Base-by-base conservation (phyloP, 768 basidiomycete genomes). In the Clathrus columnatus region DNA sequence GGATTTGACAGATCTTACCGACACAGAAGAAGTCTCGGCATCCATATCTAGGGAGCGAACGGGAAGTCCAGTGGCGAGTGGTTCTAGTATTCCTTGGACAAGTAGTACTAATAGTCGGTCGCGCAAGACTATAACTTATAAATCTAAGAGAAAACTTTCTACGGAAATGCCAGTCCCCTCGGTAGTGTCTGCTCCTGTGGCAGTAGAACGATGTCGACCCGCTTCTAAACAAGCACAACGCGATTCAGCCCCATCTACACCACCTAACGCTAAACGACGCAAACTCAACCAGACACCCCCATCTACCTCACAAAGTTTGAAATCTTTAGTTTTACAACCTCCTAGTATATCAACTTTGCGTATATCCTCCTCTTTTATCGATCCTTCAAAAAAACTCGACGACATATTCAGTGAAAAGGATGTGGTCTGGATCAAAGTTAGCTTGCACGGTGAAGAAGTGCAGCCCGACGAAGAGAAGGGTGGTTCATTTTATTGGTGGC, bases 401-500 rank as follows among this genome's bases (percentile, higher is more conserved):
- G 29, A 48, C 29, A 47, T 46, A 24, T 55, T 47, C 27, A 32
- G 20, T n/a, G 54, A 47, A 27, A 76, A 72, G 30, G 63, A 67
- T 56, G 69, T 72, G 30, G 76, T 81, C 3, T 83, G 81, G 80
- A 73, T 83, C 7, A 69, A 78, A 0, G 64, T 84, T 51, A 71
- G 80, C 50, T 67, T 69, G 17, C 63, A 60, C 5, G 73, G 72
- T 16, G 57, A 63, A 10, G 63, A 75, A 16, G 69, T 66, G 20
- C 60, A 67, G 20, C 48, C 62, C 20, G 61, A 64, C 30, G 64
- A 63, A 27, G 64, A 62, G 2, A 65, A 57, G 11, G 67, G 68
- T 16, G 56, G 58, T 32, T 59, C 62, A 10, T 54, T 80, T 36
- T 88, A 55, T 55, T 55, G 86, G 86, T 88, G 86, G 86, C 86